phyloP scores from a whole-genome alignment of 257 asterid species.

The Fraxinus cuspidata region DNA sequence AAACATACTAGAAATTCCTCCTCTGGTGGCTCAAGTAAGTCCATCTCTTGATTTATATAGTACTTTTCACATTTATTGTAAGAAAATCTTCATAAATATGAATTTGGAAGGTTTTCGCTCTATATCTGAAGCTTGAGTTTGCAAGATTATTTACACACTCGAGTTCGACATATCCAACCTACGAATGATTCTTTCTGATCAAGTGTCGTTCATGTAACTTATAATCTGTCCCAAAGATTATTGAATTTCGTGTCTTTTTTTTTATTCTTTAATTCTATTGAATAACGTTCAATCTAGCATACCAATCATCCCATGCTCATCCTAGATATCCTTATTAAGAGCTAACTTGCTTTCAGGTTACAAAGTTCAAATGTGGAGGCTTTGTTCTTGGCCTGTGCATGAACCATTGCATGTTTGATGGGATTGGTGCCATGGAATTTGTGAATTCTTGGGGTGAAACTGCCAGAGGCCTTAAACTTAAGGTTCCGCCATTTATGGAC shows the following conservation, averaged over 20 bases:
- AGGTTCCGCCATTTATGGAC: constrained; percentile 24
- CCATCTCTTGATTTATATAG: background rate
- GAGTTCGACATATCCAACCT: background rate
- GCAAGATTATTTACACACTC: background rate
- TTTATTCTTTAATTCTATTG: background rate
- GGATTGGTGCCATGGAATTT: constrained; percentile 29
- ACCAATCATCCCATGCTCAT: background rate
- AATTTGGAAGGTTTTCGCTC: background rate
- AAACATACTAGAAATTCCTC: constrained; percentile 34
- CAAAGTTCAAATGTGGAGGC: constrained; percentile 31
- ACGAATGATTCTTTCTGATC: background rate
- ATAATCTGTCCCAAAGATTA: no score
- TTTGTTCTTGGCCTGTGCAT: constrained; percentile 23
- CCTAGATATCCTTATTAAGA: background rate
- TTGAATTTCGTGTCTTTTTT: background rate
- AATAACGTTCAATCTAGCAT: background rate
- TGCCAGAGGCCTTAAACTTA: constrained; percentile 19
- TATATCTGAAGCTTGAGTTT: background rate
- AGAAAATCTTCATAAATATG: background rate
- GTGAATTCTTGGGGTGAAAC: constrained; percentile 35
- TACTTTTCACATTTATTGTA: background rate
- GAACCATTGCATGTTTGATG: constrained; percentile 28
- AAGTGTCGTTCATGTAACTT: no score
- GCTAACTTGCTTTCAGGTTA: constrained; percentile 19
- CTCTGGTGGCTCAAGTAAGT: constrained; percentile 22